phyloP scores from a whole-genome alignment of 345 rosid species.

The Salix dunnii region DNA sequence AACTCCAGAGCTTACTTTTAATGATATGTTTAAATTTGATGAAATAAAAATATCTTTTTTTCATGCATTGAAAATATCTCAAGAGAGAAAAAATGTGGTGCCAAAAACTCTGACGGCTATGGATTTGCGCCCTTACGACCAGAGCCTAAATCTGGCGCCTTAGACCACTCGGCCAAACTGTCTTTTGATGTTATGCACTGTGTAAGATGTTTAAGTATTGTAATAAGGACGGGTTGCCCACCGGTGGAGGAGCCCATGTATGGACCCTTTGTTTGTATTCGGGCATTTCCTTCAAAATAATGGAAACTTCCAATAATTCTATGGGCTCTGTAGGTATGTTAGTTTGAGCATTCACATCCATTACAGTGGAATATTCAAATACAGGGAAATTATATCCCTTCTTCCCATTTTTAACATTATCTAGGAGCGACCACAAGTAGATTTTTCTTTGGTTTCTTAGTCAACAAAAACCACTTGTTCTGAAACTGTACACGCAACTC shows the following conservation, averaged over 20 bases:
- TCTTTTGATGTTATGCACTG: neutral
- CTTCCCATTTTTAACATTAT: neutral
- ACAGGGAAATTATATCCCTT: neutral
- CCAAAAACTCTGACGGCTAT: slow-evolving; percentile 58
- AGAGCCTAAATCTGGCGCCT: slow-evolving; percentile 99
- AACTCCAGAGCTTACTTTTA: no score
- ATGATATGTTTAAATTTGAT: no score
- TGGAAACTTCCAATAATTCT: neutral
- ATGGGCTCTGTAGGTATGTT: neutral
- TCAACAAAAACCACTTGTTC: neutral
- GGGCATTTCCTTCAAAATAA: neutral
- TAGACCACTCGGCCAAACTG: slow-evolving; percentile 99
- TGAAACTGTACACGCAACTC: neutral
- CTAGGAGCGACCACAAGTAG: slow-evolving; percentile 18
- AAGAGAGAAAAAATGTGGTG: no score
- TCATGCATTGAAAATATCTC: no score
- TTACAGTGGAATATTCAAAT: slow-evolving; percentile 9
- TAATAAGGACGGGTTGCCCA: neutral
- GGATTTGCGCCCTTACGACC: slow-evolving; percentile 99
- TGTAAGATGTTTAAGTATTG: no score
- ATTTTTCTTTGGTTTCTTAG: neutral
- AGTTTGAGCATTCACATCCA: neutral
- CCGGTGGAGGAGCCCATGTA: neutral
- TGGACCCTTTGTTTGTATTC: neutral
- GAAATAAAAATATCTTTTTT: no score